These are phyloP conservation scores for Tolypocladium tundrense DNA, from an alignment of 2,329 filamentous ascomycete species.

Conservation along the genomic window DNA sequence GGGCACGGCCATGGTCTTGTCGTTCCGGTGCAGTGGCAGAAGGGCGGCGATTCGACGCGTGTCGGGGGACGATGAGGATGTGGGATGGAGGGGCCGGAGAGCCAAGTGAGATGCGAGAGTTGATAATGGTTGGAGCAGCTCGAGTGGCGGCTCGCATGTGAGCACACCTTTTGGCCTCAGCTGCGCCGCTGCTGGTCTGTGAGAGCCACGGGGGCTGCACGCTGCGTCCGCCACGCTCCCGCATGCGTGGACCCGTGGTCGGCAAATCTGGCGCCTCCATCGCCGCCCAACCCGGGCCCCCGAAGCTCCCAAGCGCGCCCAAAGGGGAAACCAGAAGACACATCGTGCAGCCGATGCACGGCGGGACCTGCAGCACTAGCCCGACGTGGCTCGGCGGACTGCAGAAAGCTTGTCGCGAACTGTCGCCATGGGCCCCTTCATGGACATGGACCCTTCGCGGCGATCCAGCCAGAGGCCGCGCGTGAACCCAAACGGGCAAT, in stretches of 20 bases:
- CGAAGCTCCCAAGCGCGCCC: constrained; percentile 7
- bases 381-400: constrained; percentile 2
- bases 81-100: background rate
- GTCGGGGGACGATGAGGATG: background rate
- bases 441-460: background rate
- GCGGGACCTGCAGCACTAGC: constrained; percentile 9
- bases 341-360: constrained; percentile 18
- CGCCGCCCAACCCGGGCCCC: background rate
- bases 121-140: background rate
- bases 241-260: background rate
- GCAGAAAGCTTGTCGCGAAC: background rate
- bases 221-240: background rate
- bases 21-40: background rate
- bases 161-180: background rate
- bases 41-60: background rate
- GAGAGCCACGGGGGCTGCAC: background rate
- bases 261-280: background rate
- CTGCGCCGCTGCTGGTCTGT: background rate
- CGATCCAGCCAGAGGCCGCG: constrained; percentile 14
- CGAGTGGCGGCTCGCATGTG: background rate
- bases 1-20: constrained; percentile 1
- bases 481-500: constrained; percentile 17
- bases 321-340: constrained; percentile 22
- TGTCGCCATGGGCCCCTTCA: too few species aligned
- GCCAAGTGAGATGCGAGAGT: background rate